Percentiles rank a stretch among this genome's conserved stretches.
These are phyloP conservation scores for Rhamnella rubrinervis DNA, from an alignment of 331 rosid species.

Conservation along the genomic window DNA sequence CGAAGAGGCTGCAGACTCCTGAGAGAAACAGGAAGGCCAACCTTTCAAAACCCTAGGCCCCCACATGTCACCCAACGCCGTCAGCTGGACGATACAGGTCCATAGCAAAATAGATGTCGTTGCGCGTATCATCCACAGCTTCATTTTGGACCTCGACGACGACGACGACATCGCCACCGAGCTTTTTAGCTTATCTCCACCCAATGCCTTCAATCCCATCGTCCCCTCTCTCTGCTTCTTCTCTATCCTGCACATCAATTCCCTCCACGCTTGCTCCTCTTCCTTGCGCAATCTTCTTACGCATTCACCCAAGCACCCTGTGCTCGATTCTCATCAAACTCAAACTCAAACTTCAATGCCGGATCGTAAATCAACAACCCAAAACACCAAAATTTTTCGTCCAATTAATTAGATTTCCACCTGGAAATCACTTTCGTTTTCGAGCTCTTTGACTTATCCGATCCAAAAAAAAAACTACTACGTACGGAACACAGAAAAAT, in stretches of 20 bases:
- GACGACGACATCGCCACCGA: conserved; percentile 45
- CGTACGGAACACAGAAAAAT: background rate
- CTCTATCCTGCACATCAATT: conserved; percentile 64
- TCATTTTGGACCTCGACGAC: conserved; percentile 60
- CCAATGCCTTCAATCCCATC: conserved; percentile 68
- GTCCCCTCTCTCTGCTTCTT: conserved; percentile 35
- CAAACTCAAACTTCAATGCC: conserved; percentile 28
- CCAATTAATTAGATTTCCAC: conserved; percentile 2
- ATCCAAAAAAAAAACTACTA: conserved; percentile 15
- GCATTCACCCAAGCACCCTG: conserved; percentile 5
- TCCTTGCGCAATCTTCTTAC: conserved; percentile 6
- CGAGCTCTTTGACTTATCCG: background rate
- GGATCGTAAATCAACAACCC: conserved; percentile 6
- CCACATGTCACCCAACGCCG: conserved; percentile 78
- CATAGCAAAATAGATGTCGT: conserved; percentile 79
- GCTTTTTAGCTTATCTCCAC: conserved; percentile 53
- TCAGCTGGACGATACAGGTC: conserved; percentile 87
- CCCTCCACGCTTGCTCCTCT: conserved; percentile 17
- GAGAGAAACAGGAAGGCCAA: conserved; percentile 90
- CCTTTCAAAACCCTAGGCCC: conserved; percentile 95
- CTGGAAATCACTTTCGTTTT: background rate
- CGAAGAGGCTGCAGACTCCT: conserved; percentile 43
- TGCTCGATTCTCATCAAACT: conserved; percentile 5
- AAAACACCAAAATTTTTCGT: background rate
- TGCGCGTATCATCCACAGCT: conserved; percentile 84